These are phyloP conservation scores for Colletotrichum trifolii DNA, from an alignment of 2,329 filamentous ascomycete genomes.

Conservation along the genomic window DNA sequence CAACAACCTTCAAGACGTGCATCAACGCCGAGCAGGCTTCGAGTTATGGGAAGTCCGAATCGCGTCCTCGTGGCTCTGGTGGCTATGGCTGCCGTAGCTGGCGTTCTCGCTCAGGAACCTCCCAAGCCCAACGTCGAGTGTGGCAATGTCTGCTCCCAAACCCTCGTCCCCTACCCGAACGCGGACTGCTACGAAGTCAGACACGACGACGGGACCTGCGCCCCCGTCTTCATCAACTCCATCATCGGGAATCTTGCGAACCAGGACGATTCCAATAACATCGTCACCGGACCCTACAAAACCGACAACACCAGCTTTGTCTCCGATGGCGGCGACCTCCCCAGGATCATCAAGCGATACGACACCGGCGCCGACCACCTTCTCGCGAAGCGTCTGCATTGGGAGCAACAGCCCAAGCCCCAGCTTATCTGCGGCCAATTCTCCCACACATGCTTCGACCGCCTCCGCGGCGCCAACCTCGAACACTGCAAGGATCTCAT, in stretches of 20 bases:
- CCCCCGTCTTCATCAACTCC: conserved; percentile 2
- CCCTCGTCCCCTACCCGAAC: neutral
- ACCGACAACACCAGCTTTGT: too few species aligned
- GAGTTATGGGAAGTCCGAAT: neutral
- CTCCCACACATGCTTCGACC: conserved; percentile 7
- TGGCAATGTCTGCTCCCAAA: conserved; percentile 5
- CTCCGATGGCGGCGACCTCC: too few species aligned
- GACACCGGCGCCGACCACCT: neutral
- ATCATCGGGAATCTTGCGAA: neutral
- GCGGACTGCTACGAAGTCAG: conserved; percentile 10
- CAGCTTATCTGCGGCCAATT: neutral
- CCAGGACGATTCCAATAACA: neutral
- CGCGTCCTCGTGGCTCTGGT: conserved; percentile 3
- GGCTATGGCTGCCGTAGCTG: neutral
- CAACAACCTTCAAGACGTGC: neutral
- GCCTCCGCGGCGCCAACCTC: conserved; percentile 1
- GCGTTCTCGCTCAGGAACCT: neutral
- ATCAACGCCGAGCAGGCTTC: neutral
- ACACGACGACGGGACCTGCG: conserved; percentile 15
- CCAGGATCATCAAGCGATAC: neutral
- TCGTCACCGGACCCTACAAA: neutral
- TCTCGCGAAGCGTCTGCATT: conserved; percentile 9
- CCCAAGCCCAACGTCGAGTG: neutral
- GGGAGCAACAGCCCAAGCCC: neutral
- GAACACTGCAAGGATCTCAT: conserved; percentile 14